A percentile compares a stretch with the other conserved stretches of the same genome.
phyloP scores from a whole-genome alignment of 139 green algal species.

The Raphidocelis subcapitata region DNA sequence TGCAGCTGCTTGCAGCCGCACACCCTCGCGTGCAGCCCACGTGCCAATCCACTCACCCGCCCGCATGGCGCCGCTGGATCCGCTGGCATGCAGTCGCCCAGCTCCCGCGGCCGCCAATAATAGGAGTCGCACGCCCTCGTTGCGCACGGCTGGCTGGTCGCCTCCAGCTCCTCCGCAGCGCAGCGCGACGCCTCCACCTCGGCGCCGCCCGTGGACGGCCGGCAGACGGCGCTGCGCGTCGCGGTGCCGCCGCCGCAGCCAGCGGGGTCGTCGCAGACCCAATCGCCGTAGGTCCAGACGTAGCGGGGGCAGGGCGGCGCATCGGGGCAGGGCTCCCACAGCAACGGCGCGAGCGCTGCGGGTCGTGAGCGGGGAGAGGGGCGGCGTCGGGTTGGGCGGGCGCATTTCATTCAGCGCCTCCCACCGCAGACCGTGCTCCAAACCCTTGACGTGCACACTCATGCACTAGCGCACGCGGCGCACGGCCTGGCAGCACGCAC shows the following conservation, averaged over 20 bases:
- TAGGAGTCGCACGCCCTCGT: not conserved
- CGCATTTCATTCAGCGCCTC: not conserved
- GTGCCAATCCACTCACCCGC: conserved; percentile 3
- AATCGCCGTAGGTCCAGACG: conserved; percentile 23
- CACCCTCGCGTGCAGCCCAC: not conserved
- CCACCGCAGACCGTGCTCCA: not conserved
- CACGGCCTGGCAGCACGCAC: too few species aligned
- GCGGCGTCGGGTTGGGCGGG: too few species aligned
- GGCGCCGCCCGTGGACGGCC: not conserved
- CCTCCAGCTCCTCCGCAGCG: not conserved
- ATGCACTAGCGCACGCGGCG: too few species aligned
- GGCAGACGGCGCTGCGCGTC: not conserved
- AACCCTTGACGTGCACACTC: too few species aligned
- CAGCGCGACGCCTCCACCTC: not conserved
- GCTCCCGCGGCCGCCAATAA: conserved; percentile 17
- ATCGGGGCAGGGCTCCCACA: conserved; percentile 10
- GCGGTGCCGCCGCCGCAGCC: conserved; percentile 19
- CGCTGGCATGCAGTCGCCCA: conserved; percentile 18
- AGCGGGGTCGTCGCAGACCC: conserved; percentile 11
- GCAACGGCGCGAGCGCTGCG: not conserved
- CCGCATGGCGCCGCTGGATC: conserved; percentile 14
- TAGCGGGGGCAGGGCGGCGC: not conserved
- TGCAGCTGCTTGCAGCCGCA: too few species aligned
- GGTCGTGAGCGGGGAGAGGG: not conserved
- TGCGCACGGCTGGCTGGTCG: conserved; percentile 11